Conservation (phyloP, 1,139 yeast genomes). For the Debaryomyces udenii region DNA sequence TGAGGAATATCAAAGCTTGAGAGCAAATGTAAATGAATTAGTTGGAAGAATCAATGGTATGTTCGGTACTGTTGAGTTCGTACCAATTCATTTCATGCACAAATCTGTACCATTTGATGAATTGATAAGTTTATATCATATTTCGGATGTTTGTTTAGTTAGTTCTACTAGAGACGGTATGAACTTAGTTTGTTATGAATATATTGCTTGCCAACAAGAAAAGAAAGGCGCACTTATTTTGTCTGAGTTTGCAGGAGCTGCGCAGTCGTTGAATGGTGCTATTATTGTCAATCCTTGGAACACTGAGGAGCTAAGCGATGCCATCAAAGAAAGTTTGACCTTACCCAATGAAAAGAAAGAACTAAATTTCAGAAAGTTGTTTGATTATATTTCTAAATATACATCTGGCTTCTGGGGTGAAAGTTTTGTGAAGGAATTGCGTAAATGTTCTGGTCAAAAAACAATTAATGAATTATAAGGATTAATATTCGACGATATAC, state of each 20-base stretch:
- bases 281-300: constrained; percentile 97
- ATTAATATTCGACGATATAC: constrained; percentile 2
- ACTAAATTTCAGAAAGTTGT: constrained; percentile 79
- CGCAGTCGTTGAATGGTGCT: constrained; percentile 93
- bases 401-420: constrained; percentile 98
- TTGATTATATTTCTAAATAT: constrained; percentile 85
- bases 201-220: constrained; percentile 91
- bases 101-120: constrained; percentile 90
- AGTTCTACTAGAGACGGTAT: constrained; percentile 97
- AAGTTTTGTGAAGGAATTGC: constrained; percentile 85
- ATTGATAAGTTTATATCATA: constrained; percentile 80
- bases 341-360: constrained; percentile 78
- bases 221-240: constrained; percentile 84
- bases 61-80: constrained; percentile 96
- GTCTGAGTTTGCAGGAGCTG: constrained; percentile 99
- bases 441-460: constrained; percentile 35
- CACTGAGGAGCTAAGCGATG: constrained; percentile 86
- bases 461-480: constrained; percentile 7
- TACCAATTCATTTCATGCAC: constrained; percentile 96
- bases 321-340: constrained; percentile 85
- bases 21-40: constrained; percentile 93
- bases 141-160: constrained; percentile 89
- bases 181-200: constrained; percentile 95
- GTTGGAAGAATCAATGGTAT: constrained; percentile 97
- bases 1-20: constrained; percentile 91